phyloP scores from a whole-genome alignment of 2,329 filamentous ascomycete species.

The Venturia aucupariae region DNA sequence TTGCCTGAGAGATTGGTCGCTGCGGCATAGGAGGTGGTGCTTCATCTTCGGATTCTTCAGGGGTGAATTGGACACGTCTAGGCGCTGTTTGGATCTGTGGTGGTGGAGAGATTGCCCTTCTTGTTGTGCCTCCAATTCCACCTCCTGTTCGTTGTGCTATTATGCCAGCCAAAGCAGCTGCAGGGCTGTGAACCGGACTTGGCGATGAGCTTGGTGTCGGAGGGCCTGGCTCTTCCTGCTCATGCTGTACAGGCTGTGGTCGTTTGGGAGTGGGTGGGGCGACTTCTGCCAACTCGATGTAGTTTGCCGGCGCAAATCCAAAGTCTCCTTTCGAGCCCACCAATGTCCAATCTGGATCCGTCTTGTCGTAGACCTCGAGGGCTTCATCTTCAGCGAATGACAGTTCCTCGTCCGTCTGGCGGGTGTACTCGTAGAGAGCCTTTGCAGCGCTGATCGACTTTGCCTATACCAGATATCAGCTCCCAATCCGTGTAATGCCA shows the following conservation, averaged over 20 bases:
- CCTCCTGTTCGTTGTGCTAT: conserved; percentile 40
- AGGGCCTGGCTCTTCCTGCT: conserved; percentile 28
- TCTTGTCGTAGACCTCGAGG: conserved; percentile 77
- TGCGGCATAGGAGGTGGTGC: conserved; percentile 52
- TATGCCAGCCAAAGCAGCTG: conserved; percentile 48
- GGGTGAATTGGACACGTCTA: conserved; percentile 48
- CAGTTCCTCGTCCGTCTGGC: conserved; percentile 95
- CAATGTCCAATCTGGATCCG: conserved; percentile 93
- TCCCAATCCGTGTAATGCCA: background rate
- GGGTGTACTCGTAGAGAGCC: conserved; percentile 95
- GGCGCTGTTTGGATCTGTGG: conserved; percentile 40
- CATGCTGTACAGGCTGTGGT: conserved; percentile 29
- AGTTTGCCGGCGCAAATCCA: conserved; percentile 93
- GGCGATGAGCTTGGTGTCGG: conserved; percentile 36
- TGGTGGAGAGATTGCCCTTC: conserved; percentile 36
- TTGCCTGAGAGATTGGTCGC: conserved; percentile 49
- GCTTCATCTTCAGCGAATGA: conserved; percentile 85
- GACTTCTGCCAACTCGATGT: conserved; percentile 61
- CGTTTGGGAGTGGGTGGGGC: conserved; percentile 28
- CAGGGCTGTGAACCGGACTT: conserved; percentile 42
- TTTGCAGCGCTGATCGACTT: conserved; percentile 61
- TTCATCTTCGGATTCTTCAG: conserved; percentile 61
- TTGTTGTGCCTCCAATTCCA: conserved; percentile 19
- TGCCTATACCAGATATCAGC: conserved; percentile 40
- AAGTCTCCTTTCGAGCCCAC: conserved; percentile 78